Percentiles rank a stretch among this genome's conserved stretches.
Conservation (phyloP, 1,284 basidiomycete genomes). For the Bjerkandera adusta region DNA sequence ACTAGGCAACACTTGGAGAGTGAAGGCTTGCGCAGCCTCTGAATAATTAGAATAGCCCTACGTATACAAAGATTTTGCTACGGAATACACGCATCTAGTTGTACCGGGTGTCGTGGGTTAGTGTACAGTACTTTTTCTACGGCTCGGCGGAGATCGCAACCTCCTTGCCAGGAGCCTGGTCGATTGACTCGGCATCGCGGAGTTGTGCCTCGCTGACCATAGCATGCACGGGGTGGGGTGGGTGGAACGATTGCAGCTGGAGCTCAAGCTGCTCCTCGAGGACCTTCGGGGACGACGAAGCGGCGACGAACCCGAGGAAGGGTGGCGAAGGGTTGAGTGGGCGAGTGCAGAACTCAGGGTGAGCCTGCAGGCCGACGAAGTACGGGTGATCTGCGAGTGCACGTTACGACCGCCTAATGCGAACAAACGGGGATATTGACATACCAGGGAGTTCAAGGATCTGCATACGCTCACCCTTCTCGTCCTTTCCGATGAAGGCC, state of each 20-base stretch:
- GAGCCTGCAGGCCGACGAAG: slow-evolving; percentile 94
- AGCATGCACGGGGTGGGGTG: slow-evolving; percentile 48
- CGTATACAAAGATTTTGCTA: too few species aligned
- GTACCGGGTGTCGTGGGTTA: too few species aligned
- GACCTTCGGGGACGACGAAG: slow-evolving; percentile 63
- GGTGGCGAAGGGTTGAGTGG: slow-evolving; percentile 97
- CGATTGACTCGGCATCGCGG: slow-evolving; percentile 29
- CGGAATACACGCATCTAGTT: too few species aligned
- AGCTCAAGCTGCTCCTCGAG: slow-evolving; percentile 75
- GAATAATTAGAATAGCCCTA: too few species aligned
- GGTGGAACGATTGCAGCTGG: slow-evolving; percentile 53
- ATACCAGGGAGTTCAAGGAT: slow-evolving; percentile 83
- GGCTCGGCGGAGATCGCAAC: slow-evolving; percentile 25
- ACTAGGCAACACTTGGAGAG: too few species aligned
- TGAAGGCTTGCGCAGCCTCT: too few species aligned
- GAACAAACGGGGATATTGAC: too few species aligned
- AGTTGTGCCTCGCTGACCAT: slow-evolving; percentile 48
- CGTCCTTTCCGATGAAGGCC: slow-evolving; percentile 91
- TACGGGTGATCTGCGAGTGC: slow-evolving; percentile 81
- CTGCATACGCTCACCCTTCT: slow-evolving; percentile 97
- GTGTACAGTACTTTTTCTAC: too few species aligned
- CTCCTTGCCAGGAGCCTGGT: slow-evolving; percentile 26
- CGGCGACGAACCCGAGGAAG: slow-evolving; percentile 95
- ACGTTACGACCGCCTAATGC: not conserved
- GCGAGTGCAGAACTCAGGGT: slow-evolving; percentile 99